Base-by-base conservation (phyloP, 768 basidiomycete species). In the Pleurotus ostreatus region DNA sequence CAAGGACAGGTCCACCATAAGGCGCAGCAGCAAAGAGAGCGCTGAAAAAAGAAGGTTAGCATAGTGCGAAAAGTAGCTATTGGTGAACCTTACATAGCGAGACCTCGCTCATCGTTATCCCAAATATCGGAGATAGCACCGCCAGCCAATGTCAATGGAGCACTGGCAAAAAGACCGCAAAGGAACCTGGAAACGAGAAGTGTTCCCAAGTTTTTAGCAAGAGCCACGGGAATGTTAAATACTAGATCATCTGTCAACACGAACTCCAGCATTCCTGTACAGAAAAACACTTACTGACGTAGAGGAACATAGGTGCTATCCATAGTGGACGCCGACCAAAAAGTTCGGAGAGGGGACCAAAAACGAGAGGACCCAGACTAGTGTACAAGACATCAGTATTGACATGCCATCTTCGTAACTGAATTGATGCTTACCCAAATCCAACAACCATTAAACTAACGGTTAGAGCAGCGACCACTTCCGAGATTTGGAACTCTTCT, bases 1-100 rank as follows among this genome's bases (percentile, higher is more conserved):
- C 78, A 13, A 77, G 58, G 1, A 74, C 70, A 7, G 73, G 73
- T 8, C 72, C 72, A 45, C 71, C 70, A 59, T 68, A 78, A 40
- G 62, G 75, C 41, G 66, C 76, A 38, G 72, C 69, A 0, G 73
- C 67, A 57, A 78, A 78, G 3, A 78, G 55, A 15, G 69, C 65
- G 41, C 51, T 53, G 41, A 22, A 26, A 1, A 12, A 30, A 23
- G 23, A 53, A n/a, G 38, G 8, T 41, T 12, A n/a, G 23, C 22
- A 5, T 1, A 3, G 18, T 2, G 18, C 13, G 20, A 9, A 5
- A 41, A 40, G 38, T 53, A 20, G 23, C 15, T 22, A 41, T 8
- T 22, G 18, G 4, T 9, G 22, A 23, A 23, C 51, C 51, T 15
- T 39, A 53, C 13, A 72, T 68, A 6, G 78, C 75, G 6, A 78